Evolutionary conservation across 2,329 filamentous ascomycete genomes (phyloP).

Genomic region (Colletotrichum musicola): DNA sequence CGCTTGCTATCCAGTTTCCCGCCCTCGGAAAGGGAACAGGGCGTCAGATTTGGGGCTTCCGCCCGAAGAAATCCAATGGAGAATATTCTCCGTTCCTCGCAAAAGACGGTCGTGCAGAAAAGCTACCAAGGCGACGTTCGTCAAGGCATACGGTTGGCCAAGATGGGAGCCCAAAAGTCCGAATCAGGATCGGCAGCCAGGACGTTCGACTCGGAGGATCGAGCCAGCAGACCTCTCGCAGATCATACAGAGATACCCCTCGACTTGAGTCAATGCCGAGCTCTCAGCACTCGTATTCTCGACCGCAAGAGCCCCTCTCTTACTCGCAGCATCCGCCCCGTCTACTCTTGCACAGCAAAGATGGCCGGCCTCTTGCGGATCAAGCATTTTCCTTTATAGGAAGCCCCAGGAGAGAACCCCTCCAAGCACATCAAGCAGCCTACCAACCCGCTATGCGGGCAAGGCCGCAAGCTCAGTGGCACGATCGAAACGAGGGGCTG

Average conservation of each 20-base stretch:
- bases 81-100: background rate
- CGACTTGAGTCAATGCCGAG: background rate
- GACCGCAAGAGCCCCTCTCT: background rate
- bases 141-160: background rate
- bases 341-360: background rate
- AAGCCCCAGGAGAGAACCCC: background rate
- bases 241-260: background rate
- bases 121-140: background rate
- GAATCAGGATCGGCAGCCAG: conserved; percentile 38
- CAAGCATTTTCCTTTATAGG: no score
- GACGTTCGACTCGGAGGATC: conserved; percentile 7
- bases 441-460: no score
- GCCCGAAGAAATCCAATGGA: background rate
- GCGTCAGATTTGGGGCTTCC: conserved; percentile 35
- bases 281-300: no score
- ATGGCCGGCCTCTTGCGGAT: no score
- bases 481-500: background rate
- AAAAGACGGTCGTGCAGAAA: background rate
- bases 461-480: background rate
- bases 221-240: conserved; percentile 5
- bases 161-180: conserved; percentile 6
- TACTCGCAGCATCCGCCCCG: background rate
- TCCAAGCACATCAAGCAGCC: background rate
- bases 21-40: background rate
- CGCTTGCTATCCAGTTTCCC: conserved; percentile 37